Base-by-base conservation (phyloP, 805 yeast genomes). In the Grigorovia transvaalensis region DNA sequence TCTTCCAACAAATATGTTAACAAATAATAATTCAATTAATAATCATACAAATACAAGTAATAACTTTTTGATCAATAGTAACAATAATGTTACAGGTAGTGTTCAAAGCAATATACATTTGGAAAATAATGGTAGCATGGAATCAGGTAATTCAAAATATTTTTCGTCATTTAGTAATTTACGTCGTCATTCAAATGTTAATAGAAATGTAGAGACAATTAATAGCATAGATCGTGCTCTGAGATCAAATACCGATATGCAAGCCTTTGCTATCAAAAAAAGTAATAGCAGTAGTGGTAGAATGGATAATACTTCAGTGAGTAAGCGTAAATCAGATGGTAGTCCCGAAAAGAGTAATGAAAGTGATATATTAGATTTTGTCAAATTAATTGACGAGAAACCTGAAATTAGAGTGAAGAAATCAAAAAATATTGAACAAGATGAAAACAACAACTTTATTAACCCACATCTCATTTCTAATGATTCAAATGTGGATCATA, bases 91-190 rank as follows among this genome's bases (percentile, higher is more conserved):
- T 2, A 45, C 47, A 19, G 48, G 44, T 7, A 65, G 71, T 59
- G 53, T 64, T 52, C 64, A 62, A 9, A 73, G 74, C 27, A 71
- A 82, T 0, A 84, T 85, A 0, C 82, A 90, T 0, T 83, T 83
- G 64, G 86, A 87, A 0, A 80, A 82, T n/a, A 70, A 86, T 48
- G 74, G 83, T 15, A 71, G 85, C 19, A 38, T 38, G 12, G 42
- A 38, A 38, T 38, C 42, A 9, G 17, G 17, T 38, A 38, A 82
- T 0, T 84, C 86, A 1, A 74, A 81, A 56, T 84, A 82, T 57
- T 77, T 87, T 2, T 81, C 91, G 0, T 82, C 90, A 0, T 84
- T 84, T 65, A 86, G 87, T 0, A 81, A 82, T n/a, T 70, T 86
- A 48, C 74, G 84, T n/a, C 72, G 85, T 20, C 68, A 70, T 48